Evolutionary conservation across 148 eudicot genomes (phyloP), one percentile per base, ranked within the genome.

Genomic region (Dianthus caryophyllus): DNA sequence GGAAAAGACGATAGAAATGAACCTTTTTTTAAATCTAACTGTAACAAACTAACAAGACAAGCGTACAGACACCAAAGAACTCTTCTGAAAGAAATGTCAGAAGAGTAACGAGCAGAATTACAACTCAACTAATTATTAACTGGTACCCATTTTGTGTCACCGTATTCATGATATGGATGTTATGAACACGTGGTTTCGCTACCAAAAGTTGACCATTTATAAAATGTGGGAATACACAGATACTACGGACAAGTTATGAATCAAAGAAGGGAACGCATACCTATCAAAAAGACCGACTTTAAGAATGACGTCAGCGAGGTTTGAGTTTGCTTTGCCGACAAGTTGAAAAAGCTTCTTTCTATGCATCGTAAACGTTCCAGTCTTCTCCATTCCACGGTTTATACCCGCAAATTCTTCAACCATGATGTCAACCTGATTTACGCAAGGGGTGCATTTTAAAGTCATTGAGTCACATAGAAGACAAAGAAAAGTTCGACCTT

Each of bases 221-320:
- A 21, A 21, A 13, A 13, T 36, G 29, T 1, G 17, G 25, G 13
- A 10, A 60, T 15, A 21, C 38, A 38, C 16, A 36, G n/a, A 61
- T 59, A 48, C 9, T 16, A 38, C 58, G 31, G 18, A 52, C 36
- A 65, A 51, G 46, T 52, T 50, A 59, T 10, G 6, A 22, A 30
- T 64, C 9, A 25, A 24, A 57, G 60, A 12, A n/a, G 27, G 64
- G 55, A 49, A 14, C 2, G 15, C 4, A 67, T 85, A 93, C 98
- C 98, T 93, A 66, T 93, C 98, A 67, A 93, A 90, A 65, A 93
- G 83, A 63, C 98, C 96, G 52, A 93, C 96, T 87, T 82, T 89
- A 31, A 93, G 89, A 75, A 93, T 93, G 36, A 93, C 84, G 75
- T 93, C 98, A 56, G 95, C 98, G 67, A 93, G 78, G 79, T 83